These are phyloP conservation scores for Carnegiea gigantea DNA, from an alignment of 179 eudicot species.

Conservation along the genomic window DNA sequence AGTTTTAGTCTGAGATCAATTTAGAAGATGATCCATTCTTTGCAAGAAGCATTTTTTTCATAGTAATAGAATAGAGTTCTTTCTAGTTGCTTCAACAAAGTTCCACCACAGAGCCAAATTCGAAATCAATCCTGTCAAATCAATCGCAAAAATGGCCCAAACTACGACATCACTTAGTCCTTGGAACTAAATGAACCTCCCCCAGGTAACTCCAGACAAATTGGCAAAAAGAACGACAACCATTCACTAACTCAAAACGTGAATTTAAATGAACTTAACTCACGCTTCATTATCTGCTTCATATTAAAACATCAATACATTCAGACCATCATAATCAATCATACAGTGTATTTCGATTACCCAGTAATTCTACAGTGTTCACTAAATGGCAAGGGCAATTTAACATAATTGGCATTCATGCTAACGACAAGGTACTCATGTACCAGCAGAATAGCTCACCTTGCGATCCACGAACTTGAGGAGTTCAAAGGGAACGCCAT, in stretches of 20 bases:
- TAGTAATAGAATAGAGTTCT: neutral
- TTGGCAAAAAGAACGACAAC: neutral
- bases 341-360: too few relatives aligned
- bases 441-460: slow-evolving; percentile 37
- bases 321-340: neutral
- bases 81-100: neutral
- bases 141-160: neutral
- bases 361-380: neutral
- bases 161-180: neutral
- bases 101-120: neutral
- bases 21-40: neutral
- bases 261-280: neutral
- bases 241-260: neutral
- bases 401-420: neutral
- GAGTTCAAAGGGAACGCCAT: slow-evolving; percentile 67
- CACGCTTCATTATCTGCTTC: neutral
- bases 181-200: neutral
- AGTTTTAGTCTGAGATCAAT: too few relatives aligned
- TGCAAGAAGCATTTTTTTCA: neutral
- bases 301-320: neutral
- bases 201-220: too few relatives aligned
- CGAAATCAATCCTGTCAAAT: neutral
- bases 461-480: slow-evolving; percentile 92
- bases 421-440: neutral
- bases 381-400: neutral